A percentile compares a stretch with the other conserved stretches of the same genome.
Conservation (phyloP, 2,329 filamentous ascomycete species). For the Corinectria fuckeliana region DNA sequence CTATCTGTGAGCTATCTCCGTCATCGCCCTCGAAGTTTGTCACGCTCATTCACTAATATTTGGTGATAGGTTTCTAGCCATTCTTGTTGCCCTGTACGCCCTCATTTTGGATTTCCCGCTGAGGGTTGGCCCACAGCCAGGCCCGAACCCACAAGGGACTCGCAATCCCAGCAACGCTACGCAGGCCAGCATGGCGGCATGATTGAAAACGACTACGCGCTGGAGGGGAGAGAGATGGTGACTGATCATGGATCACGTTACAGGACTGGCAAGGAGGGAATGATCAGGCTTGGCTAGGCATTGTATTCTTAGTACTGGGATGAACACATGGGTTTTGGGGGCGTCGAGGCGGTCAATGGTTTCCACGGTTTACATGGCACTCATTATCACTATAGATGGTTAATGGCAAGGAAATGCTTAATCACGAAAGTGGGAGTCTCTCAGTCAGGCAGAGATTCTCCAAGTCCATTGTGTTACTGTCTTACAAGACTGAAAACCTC, state of each 20-base stretch:
- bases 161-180: not conserved
- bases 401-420: not conserved
- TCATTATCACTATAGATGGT: not conserved
- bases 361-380: not conserved
- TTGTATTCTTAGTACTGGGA: not conserved
- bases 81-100: slow-evolving; percentile 26
- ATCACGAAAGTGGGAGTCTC: too few species aligned
- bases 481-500: not conserved
- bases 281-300: not conserved
- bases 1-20: slow-evolving; percentile 33
- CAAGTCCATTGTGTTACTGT: slow-evolving; percentile 5
- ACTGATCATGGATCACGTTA: not conserved
- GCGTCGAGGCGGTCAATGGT: not conserved
- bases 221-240: not conserved
- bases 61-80: slow-evolving; percentile 26
- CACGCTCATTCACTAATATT: slow-evolving; percentile 19
- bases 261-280: not conserved
- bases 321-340: not conserved
- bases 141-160: not conserved
- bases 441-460: too few species aligned
- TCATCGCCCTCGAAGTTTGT: not conserved
- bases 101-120: slow-evolving; percentile 25
- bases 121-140: not conserved
- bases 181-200: not conserved
- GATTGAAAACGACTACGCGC: not conserved